Conservation (phyloP, 768 basidiomycete genomes). For the Trametes meyenii region DNA sequence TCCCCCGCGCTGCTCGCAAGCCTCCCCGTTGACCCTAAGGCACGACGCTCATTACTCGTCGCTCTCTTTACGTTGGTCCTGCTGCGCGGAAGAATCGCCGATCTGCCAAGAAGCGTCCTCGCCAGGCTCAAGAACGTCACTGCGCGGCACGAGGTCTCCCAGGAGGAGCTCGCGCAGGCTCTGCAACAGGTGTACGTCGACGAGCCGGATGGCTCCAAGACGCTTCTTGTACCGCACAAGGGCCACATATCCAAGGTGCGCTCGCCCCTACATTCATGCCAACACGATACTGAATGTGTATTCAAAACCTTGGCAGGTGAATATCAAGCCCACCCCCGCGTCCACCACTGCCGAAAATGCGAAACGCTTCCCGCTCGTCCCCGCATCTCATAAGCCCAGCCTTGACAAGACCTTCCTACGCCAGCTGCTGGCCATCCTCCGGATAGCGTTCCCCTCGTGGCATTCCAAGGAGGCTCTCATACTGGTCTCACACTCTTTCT, state of each 20-base stretch:
- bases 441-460: constrained; percentile 68
- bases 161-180: constrained; percentile 48
- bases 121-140: constrained; percentile 33
- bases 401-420: constrained; percentile 69
- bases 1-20: constrained; percentile 4
- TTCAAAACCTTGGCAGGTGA: constrained; percentile 3
- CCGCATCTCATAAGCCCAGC: constrained; percentile 55
- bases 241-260: constrained; percentile 66
- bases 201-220: constrained; percentile 59
- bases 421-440: constrained; percentile 75
- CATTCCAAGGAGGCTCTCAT: constrained; percentile 73
- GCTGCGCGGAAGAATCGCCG: constrained; percentile 48
- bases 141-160: constrained; percentile 16
- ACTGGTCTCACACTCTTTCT: constrained; percentile 77
- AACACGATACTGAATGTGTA: neutral
- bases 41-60: constrained; percentile 41
- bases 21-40: constrained; percentile 7
- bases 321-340: constrained; percentile 45
- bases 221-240: constrained; percentile 67
- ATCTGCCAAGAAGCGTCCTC: constrained; percentile 38
- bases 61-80: constrained; percentile 51
- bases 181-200: constrained; percentile 67
- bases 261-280: neutral
- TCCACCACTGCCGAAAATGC: constrained; percentile 55
- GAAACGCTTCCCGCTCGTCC: constrained; percentile 62